Evolutionary conservation across 768 basidiomycete genomes (phyloP).

Genomic region (Pisolithus sp.): DNA sequence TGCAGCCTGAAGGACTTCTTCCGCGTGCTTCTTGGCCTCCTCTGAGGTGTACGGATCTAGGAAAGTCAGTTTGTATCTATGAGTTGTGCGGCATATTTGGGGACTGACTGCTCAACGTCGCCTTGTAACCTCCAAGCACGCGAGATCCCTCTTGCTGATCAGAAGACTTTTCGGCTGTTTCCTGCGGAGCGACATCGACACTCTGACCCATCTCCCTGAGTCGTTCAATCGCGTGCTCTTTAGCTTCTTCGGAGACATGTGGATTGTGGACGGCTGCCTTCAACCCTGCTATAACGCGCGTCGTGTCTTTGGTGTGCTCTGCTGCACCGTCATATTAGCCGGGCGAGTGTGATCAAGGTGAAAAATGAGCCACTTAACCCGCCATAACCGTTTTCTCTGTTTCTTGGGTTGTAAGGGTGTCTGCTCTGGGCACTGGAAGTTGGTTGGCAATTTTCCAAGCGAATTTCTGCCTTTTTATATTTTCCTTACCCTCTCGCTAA

Average conservation of each 20-base stretch:
- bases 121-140: conserved; percentile 44
- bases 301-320: conserved; percentile 34
- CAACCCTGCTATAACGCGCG: conserved; percentile 48
- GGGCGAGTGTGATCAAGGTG: too few species aligned
- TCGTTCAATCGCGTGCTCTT: conserved; percentile 39
- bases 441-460: too few species aligned
- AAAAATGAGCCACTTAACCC: conserved; percentile 5
- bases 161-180: not conserved
- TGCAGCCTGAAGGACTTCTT: conserved; percentile 44
- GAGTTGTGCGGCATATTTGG: not conserved
- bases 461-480: not conserved
- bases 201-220: conserved; percentile 36
- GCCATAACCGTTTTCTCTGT: conserved; percentile 5
- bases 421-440: not conserved
- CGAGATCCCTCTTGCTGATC: conserved; percentile 9
- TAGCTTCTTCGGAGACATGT: conserved; percentile 49
- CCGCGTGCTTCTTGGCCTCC: conserved; percentile 48
- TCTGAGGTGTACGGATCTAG: conserved; percentile 40
- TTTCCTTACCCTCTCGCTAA: not conserved
- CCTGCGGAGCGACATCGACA: not conserved
- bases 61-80: not conserved
- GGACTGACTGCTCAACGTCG: conserved; percentile 38
- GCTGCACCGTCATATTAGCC: not conserved
- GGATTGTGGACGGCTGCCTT: conserved; percentile 58
- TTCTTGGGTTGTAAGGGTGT: not conserved